phyloP scores from a whole-genome alignment of 192 early-diverging fungal genomes.

The Mortierella hygrophila region DNA sequence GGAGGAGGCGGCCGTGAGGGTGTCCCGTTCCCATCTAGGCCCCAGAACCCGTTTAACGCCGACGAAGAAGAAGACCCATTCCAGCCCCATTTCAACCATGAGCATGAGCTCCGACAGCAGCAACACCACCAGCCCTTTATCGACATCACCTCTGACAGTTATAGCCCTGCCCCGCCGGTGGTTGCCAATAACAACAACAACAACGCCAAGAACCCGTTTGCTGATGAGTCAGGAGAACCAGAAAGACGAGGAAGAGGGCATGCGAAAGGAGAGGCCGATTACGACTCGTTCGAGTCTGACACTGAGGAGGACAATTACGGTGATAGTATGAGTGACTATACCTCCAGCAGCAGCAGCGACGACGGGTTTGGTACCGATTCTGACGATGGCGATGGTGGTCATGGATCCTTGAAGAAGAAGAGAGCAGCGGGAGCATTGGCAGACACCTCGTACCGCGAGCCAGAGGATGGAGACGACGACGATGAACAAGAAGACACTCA shows the following conservation, averaged over 20 bases:
- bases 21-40: background rate
- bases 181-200: background rate
- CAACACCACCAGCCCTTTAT: constrained; percentile 23
- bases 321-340: constrained; percentile 12
- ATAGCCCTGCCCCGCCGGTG: background rate
- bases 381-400: background rate
- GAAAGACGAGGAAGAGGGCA: background rate
- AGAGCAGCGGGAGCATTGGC: background rate
- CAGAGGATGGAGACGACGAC: constrained; percentile 5
- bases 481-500: constrained; percentile 31
- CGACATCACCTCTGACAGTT: constrained; percentile 34
- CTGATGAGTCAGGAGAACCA: background rate
- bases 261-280: background rate
- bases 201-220: constrained; percentile 21
- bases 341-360: background rate
- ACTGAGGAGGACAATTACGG: constrained; percentile 6
- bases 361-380: background rate
- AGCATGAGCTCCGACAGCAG: constrained; percentile 1
- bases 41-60: background rate
- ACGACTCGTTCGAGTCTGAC: constrained; percentile 46
- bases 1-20: background rate
- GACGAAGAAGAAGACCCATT: background rate
- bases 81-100: background rate
- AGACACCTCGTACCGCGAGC: background rate
- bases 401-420: background rate